A percentile compares a stretch with the other conserved stretches of the same genome.
These are phyloP conservation scores for Cucumis hystrix DNA, from an alignment of 306 rosid genomes.

Conservation along the genomic window DNA sequence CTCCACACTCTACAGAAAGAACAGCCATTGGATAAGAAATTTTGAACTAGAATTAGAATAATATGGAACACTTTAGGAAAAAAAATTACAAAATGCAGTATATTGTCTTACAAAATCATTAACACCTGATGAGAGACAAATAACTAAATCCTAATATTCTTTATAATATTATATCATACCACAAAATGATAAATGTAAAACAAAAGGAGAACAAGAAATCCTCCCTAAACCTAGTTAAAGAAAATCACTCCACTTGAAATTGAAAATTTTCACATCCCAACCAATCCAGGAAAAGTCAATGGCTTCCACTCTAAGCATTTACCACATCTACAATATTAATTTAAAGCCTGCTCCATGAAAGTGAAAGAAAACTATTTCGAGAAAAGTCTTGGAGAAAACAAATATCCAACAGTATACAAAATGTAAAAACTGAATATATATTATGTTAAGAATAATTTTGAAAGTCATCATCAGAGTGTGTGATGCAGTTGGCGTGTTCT, in stretches of 20 bases:
- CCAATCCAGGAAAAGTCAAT: background rate
- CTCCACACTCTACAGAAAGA: constrained; percentile 80
- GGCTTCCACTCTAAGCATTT: background rate
- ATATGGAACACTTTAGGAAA: background rate
- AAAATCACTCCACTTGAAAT: background rate
- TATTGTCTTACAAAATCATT: background rate
- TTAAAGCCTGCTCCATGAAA: background rate
- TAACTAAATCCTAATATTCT: background rate
- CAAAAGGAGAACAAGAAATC: background rate
- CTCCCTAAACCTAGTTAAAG: background rate
- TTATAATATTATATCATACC: background rate
- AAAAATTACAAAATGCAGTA: background rate
- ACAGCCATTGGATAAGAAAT: constrained; percentile 8
- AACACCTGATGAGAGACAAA: background rate
- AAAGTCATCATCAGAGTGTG: background rate
- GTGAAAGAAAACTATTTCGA: background rate
- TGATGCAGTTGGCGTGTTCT: background rate
- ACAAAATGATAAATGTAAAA: background rate
- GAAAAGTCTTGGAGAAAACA: background rate
- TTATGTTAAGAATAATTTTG: background rate
- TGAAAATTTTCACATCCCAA: background rate
- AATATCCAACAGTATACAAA: background rate
- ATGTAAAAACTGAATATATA: background rate
- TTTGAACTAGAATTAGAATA: constrained; percentile 2
- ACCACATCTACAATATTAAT: background rate